Evolutionary conservation across 371 early-diverging fungal species (phyloP), one percentile per base, ranked within the genome.

Genomic region (Syncephalis plumigaleata): DNA sequence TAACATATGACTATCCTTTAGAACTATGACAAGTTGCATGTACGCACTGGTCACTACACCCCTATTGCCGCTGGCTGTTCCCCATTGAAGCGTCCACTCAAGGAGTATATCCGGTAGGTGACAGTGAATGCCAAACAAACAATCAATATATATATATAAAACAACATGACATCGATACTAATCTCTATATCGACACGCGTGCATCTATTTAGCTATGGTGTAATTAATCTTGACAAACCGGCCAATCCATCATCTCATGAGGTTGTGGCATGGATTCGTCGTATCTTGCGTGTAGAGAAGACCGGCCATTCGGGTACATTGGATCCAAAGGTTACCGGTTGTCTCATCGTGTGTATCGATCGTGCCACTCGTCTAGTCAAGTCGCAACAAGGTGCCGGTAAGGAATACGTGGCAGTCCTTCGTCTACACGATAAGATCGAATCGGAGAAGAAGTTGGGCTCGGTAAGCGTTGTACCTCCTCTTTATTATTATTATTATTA

Each of bases 191-290:
- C 23, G 7, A 17, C 7, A 21, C n/a, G n/a, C n/a, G n/a, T n/a
- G n/a, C n/a, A 13, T 42, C 37, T 43, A 36, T 26, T 9, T 42
- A 55, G 84, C 58, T 96, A 98, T 73, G 99, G 99, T 62, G 84
- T 95, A 46, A 94, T 99, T 65, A 95, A 98, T 71, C 54, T 60
- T 51, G 91, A 93, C 69, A 98, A 99, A 79, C 98, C 98, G 46
- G 81, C 96, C 44, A 98, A 98, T 74, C 99, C 99, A 46, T 95
- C 96, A 37, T 98, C 98, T 37, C 99, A 99, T 76, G 99, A 99
- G 74, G 98, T 99, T 40, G 99, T 99, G 40, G 98, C 99, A 46
- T 99, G 99, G 99, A 90, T 99, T 52, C 87, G 95, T 49, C 87
- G 95, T 54, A 99, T 99, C 52, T 80, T 99, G 46, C 80, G 91